A percentile compares a stretch with the other conserved stretches of the same genome.
phyloP scores from a whole-genome alignment of 78 protist genomes.

The Cavenderia fasciculata region DNA sequence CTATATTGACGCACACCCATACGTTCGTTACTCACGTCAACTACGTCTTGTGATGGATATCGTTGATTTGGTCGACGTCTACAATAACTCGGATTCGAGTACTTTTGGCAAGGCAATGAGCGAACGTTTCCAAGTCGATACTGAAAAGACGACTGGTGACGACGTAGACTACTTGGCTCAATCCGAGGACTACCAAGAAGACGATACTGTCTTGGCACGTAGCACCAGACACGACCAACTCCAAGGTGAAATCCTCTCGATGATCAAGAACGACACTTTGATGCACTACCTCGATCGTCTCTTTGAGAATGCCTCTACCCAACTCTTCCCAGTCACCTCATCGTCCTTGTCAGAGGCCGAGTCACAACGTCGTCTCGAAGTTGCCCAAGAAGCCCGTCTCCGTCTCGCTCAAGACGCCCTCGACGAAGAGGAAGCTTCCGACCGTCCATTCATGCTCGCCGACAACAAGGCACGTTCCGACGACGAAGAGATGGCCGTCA shows the following conservation, averaged over 20 bases:
- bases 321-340: background rate
- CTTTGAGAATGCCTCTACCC: background rate
- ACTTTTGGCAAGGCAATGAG: slow-evolving; percentile 5
- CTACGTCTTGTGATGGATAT: slow-evolving; percentile 24
- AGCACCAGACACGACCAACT: background rate
- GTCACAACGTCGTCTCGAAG: too few relatives aligned
- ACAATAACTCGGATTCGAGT: background rate
- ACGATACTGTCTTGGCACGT: background rate
- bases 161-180: background rate
- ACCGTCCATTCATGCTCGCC: background rate
- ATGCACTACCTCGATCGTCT: slow-evolving; percentile 14
- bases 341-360: too few relatives aligned
- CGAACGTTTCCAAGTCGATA: slow-evolving; percentile 1
- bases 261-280: background rate
- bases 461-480: background rate
- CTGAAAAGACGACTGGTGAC: background rate
- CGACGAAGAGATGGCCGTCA: background rate
- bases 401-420: background rate
- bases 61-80: slow-evolving; percentile 17
- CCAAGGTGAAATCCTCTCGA: slow-evolving; percentile 1
- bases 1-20: slow-evolving; percentile 40
- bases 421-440: background rate
- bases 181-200: background rate
- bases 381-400: background rate
- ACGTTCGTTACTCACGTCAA: slow-evolving; percentile 42